Percentiles rank a stretch among this genome's conserved stretches.
Conservation (phyloP, 2,329 filamentous ascomycete genomes). For the Nothophoma quercina region DNA sequence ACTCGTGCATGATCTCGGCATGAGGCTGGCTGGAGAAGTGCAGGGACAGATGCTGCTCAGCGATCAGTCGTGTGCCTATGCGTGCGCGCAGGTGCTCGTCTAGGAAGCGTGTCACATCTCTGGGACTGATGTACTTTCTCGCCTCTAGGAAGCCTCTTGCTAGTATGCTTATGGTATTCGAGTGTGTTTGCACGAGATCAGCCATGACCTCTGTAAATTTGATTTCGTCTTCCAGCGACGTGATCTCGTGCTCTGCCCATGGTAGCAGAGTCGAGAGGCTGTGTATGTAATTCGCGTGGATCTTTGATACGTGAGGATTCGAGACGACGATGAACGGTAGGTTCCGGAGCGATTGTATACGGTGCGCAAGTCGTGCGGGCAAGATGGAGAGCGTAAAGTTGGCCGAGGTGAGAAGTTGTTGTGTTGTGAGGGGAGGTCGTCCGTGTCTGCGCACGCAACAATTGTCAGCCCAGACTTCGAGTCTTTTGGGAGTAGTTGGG, state of each 20-base stretch:
- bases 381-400: conserved; percentile 95
- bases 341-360: conserved; percentile 90
- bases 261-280: conserved; percentile 89
- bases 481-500: no score
- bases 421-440: conserved; percentile 80
- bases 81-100: conserved; percentile 92
- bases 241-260: conserved; percentile 76
- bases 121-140: conserved; percentile 82
- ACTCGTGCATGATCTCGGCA: conserved; percentile 59
- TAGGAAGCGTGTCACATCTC: conserved; percentile 87
- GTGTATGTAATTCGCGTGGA: conserved; percentile 96
- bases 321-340: conserved; percentile 97
- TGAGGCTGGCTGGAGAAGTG: conserved; percentile 80
- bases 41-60: conserved; percentile 94
- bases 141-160: conserved; percentile 94
- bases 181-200: conserved; percentile 93
- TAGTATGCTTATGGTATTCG: conserved; percentile 91
- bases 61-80: conserved; percentile 92
- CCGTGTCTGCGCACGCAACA: conserved; percentile 64
- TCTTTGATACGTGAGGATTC: conserved; percentile 93
- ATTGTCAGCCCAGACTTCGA: conserved; percentile 17
- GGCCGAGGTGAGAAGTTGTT: conserved; percentile 84
- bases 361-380: conserved; percentile 89
- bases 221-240: conserved; percentile 84
- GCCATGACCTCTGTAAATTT: conserved; percentile 91